A percentile compares a stretch with the other conserved stretches of the same genome.
phyloP scores from a whole-genome alignment of 2,329 filamentous ascomycete species.

The Ascosphaera apis region DNA sequence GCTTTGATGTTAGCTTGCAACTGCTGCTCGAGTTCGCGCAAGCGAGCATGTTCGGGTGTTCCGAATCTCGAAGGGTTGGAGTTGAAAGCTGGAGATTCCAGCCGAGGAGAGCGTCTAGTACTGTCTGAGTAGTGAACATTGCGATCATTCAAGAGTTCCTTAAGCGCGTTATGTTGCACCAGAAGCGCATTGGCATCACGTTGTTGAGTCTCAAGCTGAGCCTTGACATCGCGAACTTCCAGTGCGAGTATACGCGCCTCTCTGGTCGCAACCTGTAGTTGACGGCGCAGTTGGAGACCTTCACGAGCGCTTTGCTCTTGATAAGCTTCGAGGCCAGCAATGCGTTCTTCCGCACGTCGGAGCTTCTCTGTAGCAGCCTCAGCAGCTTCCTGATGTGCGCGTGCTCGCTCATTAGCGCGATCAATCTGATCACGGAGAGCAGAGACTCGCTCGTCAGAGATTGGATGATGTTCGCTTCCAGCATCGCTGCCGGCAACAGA shows the following conservation, averaged over 20 bases:
- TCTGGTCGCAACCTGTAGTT: constrained; percentile 62
- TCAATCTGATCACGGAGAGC: constrained; percentile 63
- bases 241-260: constrained; percentile 66
- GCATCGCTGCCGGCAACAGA: constrained; percentile 21
- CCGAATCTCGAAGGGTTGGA: constrained; percentile 29
- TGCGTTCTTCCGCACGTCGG: constrained; percentile 80
- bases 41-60: constrained; percentile 54
- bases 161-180: constrained; percentile 80
- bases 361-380: constrained; percentile 73
- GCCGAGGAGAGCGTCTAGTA: constrained; percentile 43
- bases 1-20: constrained; percentile 52
- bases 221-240: constrained; percentile 58
- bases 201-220: constrained; percentile 63
- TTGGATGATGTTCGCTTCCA: background rate
- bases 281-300: constrained; percentile 67
- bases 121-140: constrained; percentile 54
- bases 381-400: constrained; percentile 72
- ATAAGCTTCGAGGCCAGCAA: constrained; percentile 87
- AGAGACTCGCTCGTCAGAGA: constrained; percentile 32
- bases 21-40: constrained; percentile 73
- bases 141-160: constrained; percentile 75
- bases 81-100: constrained; percentile 46
- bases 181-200: constrained; percentile 83
- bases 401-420: constrained; percentile 54
- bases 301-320: constrained; percentile 94